Percentiles rank a stretch among this genome's conserved stretches.
phyloP scores from a whole-genome alignment of 495 filamentous ascomycete species.

The Thozetella sp. region DNA sequence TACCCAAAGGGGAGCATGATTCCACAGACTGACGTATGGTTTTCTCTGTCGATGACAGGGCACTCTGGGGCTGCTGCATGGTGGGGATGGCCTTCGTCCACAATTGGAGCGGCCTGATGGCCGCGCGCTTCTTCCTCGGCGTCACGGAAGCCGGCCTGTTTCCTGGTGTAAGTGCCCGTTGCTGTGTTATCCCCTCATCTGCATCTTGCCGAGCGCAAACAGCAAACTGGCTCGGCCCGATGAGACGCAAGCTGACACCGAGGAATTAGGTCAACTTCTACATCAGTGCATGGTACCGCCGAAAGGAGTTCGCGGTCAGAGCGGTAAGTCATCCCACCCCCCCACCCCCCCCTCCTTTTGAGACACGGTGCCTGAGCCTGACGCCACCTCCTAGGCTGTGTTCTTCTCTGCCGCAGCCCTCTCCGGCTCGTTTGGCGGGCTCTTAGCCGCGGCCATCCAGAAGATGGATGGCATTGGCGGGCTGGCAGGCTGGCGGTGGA shows the following conservation, averaged over 20 bases:
- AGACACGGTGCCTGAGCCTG: no score
- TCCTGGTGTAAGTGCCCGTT: conserved; percentile 51
- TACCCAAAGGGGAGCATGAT: no score
- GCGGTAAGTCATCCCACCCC: conserved; percentile 14
- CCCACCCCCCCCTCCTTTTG: conserved; percentile 22
- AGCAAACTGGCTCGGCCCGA: not conserved
- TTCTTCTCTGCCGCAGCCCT: conserved; percentile 86
- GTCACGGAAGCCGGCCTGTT: conserved; percentile 79
- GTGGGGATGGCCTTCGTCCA: conserved; percentile 75
- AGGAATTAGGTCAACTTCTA: conserved; percentile 68
- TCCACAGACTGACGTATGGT: no score
- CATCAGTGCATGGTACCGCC: conserved; percentile 46
- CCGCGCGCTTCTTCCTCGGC: conserved; percentile 79
- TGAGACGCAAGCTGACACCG: not conserved
- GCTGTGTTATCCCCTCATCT: not conserved
- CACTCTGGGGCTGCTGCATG: conserved; percentile 73
- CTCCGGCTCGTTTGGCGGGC: conserved; percentile 78
- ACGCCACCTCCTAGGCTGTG: conserved; percentile 68
- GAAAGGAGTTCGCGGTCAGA: conserved; percentile 68
- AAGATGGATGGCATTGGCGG: conserved; percentile 76
- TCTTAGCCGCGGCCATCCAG: conserved; percentile 73
- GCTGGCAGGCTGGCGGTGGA: conserved; percentile 75
- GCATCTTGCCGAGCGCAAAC: no score
- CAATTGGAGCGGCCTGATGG: conserved; percentile 74
- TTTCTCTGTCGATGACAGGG: conserved; percentile 14